Evolutionary conservation across 2,329 filamentous ascomycete species (phyloP).

Genomic region (Helotiales sp.): DNA sequence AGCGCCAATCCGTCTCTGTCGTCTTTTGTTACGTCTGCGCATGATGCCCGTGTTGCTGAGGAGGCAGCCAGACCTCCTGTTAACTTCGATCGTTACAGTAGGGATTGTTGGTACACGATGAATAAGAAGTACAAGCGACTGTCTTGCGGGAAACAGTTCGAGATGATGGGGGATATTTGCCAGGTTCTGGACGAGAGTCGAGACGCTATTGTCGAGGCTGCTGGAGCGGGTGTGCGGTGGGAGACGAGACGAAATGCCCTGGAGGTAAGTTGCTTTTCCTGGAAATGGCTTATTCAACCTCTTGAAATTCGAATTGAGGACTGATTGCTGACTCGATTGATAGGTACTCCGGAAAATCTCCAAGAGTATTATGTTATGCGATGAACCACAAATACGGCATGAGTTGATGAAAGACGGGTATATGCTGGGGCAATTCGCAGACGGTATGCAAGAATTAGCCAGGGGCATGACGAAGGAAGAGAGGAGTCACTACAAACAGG

Average conservation of each 20-base stretch:
- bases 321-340: neutral
- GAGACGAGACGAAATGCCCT: conserved; percentile 26
- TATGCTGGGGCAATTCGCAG: conserved; percentile 24
- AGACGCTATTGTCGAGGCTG: conserved; percentile 21
- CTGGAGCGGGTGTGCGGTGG: conserved; percentile 19
- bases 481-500: conserved; percentile 19
- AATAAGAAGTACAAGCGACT: conserved; percentile 19
- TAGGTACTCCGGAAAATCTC: conserved; percentile 21
- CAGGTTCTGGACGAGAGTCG: conserved; percentile 12
- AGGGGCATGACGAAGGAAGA: conserved; percentile 19
- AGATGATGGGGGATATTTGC: conserved; percentile 18
- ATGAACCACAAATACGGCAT: conserved; percentile 25
- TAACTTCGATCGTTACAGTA: conserved; percentile 25
- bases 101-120: conserved; percentile 23
- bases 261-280: conserved; percentile 10
- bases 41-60: conserved; percentile 14
- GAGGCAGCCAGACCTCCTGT: conserved; percentile 16
- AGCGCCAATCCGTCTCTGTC: conserved; percentile 8
- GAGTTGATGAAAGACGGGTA: conserved; percentile 31
- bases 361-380: conserved; percentile 27
- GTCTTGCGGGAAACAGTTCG: conserved; percentile 21
- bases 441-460: conserved; percentile 21
- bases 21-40: conserved; percentile 11
- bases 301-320: neutral
- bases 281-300: neutral